Percentiles rank a stretch among this genome's conserved stretches.
These are phyloP conservation scores for Physcomitrium patens DNA, from an alignment of 225 moss, liverwort and hornwort species.

Conservation along the genomic window DNA sequence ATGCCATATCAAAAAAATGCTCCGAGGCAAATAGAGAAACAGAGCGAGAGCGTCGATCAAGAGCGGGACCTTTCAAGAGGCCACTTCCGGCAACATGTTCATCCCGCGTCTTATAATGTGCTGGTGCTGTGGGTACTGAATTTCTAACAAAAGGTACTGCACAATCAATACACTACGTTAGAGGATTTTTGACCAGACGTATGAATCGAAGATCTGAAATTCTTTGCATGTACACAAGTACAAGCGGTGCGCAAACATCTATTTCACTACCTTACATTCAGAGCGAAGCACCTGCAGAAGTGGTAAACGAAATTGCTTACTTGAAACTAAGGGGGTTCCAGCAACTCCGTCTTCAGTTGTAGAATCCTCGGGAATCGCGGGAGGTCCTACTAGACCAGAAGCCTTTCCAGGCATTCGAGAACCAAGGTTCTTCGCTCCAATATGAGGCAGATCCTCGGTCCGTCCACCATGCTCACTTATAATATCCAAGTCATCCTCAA, in stretches of 20 bases:
- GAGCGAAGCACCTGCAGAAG: neutral
- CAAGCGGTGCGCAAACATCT: neutral
- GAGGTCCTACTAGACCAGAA: conserved; percentile 42
- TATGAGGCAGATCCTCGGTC: conserved; percentile 61
- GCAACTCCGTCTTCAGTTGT: conserved; percentile 36
- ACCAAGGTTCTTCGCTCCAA: conserved; percentile 58
- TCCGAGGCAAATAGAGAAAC: neutral
- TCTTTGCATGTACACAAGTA: neutral
- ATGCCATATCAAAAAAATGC: neutral
- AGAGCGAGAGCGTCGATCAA: neutral
- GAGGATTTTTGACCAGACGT: conserved; percentile 16
- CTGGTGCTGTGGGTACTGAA: conserved; percentile 67
- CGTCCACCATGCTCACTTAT: conserved; percentile 45
- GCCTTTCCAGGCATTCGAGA: conserved; percentile 43
- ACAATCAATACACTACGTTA: conserved; percentile 26
- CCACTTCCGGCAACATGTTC: conserved; percentile 67
- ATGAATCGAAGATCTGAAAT: neutral
- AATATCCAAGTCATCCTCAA: conserved; percentile 80
- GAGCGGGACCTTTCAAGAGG: conserved; percentile 61
- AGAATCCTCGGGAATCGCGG: conserved; percentile 55
- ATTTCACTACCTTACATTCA: neutral
- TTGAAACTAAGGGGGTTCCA: conserved; percentile 50
- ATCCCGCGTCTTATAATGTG: conserved; percentile 69
- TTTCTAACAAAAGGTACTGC: conserved; percentile 66
- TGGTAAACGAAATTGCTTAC: conserved; percentile 31